phyloP scores from a whole-genome alignment of 495 filamentous ascomycete species.

The Hypomontagnella submonticulosa region DNA sequence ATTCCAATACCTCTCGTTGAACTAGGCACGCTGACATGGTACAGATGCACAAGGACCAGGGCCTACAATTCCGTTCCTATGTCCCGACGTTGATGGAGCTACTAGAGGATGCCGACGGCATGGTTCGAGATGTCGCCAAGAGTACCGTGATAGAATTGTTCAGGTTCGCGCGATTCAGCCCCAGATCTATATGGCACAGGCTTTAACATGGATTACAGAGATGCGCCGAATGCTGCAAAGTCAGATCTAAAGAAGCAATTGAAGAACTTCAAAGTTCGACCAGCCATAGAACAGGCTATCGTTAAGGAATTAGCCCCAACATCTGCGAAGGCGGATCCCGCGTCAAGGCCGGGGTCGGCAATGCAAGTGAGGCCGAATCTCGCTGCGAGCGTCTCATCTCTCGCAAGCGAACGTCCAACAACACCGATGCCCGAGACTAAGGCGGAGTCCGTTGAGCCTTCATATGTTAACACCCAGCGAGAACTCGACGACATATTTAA shows the following conservation, averaged over 20 bases:
- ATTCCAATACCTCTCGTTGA: slow-evolving; percentile 1
- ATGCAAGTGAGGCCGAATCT: slow-evolving; percentile 60
- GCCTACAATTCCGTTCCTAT: slow-evolving; percentile 81
- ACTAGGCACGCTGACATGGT: slow-evolving; percentile 28
- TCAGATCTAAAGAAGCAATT: slow-evolving; percentile 87
- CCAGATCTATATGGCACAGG: not conserved
- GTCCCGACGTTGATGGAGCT: slow-evolving; percentile 84
- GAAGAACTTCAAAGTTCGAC: slow-evolving; percentile 79
- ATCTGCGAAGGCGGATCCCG: slow-evolving; percentile 55
- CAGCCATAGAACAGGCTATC: slow-evolving; percentile 83
- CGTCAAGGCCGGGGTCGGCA: slow-evolving; percentile 53
- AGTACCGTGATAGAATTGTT: slow-evolving; percentile 85
- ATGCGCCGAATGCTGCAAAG: slow-evolving; percentile 84
- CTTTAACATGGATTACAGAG: slow-evolving; percentile 57
- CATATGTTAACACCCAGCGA: slow-evolving; percentile 80
- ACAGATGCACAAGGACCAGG: slow-evolving; percentile 81
- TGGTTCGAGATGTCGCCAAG: slow-evolving; percentile 86
- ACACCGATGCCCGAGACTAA: slow-evolving; percentile 67
- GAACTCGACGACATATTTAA: slow-evolving; percentile 86
- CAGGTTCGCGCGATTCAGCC: slow-evolving; percentile 61
- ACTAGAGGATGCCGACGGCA: slow-evolving; percentile 88
- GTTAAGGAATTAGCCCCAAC: slow-evolving; percentile 74
- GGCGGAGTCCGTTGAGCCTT: slow-evolving; percentile 77
- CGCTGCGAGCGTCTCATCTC: slow-evolving; percentile 61
- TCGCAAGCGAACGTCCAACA: slow-evolving; percentile 57